Conservation (phyloP, 2,329 filamentous ascomycete genomes). For the Verticillium alfalfae region DNA sequence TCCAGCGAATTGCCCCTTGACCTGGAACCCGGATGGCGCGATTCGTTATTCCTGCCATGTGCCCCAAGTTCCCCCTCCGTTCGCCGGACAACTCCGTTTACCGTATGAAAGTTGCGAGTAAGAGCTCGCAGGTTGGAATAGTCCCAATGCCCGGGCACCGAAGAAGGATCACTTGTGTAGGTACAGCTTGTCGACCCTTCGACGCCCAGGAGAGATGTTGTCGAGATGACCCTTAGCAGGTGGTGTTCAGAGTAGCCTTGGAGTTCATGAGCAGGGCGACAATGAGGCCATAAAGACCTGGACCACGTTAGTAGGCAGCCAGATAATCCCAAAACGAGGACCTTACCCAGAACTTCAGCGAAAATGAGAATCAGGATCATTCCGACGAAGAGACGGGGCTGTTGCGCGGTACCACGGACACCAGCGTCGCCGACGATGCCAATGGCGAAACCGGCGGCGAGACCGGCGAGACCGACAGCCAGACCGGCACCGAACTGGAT, state of each 20-base stretch:
- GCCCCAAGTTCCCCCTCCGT: constrained; percentile 14
- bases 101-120: background rate
- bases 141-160: constrained; percentile 6
- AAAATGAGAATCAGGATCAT: constrained; percentile 99
- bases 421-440: constrained; percentile 85
- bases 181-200: constrained; percentile 29
- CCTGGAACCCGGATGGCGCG: background rate
- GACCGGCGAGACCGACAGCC: constrained; percentile 73
- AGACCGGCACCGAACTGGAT: constrained; percentile 83
- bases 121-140: background rate
- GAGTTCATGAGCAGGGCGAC: constrained; percentile 99
- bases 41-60: constrained; percentile 7
- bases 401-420: constrained; percentile 80
- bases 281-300: constrained; percentile 98
- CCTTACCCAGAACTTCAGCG: constrained; percentile 92
- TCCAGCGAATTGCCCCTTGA: constrained; percentile 17
- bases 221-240: constrained; percentile 44
- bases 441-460: constrained; percentile 81
- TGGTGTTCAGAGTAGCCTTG: constrained; percentile 63
- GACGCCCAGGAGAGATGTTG: constrained; percentile 11
- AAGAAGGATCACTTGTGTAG: constrained; percentile 15
- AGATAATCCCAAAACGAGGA: background rate
- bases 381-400: constrained; percentile 84
- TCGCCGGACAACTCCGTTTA: constrained; percentile 4
- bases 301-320: constrained; percentile 14